Percentiles rank a stretch among this genome's conserved stretches.
These are phyloP conservation scores for Leishmania braziliensis DNA, from an alignment of 208 protist species.

Conservation along the genomic window DNA sequence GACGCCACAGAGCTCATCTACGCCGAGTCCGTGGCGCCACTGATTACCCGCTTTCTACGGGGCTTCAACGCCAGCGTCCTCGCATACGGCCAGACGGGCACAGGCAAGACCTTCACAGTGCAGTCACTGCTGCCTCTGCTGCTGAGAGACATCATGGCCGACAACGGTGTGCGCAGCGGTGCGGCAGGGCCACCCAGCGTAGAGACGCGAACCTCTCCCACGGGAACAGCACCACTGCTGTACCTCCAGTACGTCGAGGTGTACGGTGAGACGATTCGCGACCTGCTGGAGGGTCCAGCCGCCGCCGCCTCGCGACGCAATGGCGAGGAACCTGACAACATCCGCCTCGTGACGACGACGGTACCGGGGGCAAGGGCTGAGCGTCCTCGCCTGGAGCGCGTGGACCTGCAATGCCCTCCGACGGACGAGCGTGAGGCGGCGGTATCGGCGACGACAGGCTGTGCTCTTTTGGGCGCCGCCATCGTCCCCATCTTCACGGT, in stretches of 20 bases:
- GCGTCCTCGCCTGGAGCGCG: neutral
- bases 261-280: slow-evolving; percentile 93
- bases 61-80: slow-evolving; percentile 93
- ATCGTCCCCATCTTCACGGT: slow-evolving; percentile 54
- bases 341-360: slow-evolving; percentile 24
- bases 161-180: slow-evolving; percentile 7
- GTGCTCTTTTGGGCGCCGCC: slow-evolving; percentile 53
- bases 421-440: neutral
- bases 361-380: neutral
- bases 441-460: slow-evolving; percentile 3
- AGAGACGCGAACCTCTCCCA: too few species aligned
- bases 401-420: neutral
- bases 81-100: slow-evolving; percentile 95
- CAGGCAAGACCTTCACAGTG: slow-evolving; percentile 96
- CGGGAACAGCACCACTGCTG: slow-evolving; percentile 24
- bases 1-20: slow-evolving; percentile 79
- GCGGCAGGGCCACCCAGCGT: neutral
- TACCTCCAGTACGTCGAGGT: slow-evolving; percentile 93
- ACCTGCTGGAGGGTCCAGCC: slow-evolving; percentile 63
- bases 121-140: slow-evolving; percentile 66
- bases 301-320: neutral
- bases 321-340: slow-evolving; percentile 29
- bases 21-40: slow-evolving; percentile 55
- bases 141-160: slow-evolving; percentile 75
- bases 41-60: slow-evolving; percentile 78